Evolutionary conservation across 2,329 filamentous ascomycete genomes (phyloP), one percentile per base, ranked within the genome.

Genomic region (Juglanconis sp.): DNA sequence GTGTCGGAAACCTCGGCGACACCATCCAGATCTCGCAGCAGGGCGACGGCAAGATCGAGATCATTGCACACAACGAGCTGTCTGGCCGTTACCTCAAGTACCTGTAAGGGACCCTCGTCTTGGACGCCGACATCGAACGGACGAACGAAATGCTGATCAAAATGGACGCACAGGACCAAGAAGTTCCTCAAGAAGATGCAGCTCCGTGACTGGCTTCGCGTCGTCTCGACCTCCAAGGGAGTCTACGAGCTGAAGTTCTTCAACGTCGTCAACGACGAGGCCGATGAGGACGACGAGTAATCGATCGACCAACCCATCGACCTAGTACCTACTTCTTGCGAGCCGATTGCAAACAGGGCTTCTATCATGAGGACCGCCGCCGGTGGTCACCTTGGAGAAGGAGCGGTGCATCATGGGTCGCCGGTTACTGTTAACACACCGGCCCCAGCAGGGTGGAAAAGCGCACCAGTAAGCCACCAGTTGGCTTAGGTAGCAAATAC

Each of bases 161-260:
- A 11, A 48, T 49, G 24, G 13, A 11, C 30, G 13, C 64, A 53
- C 69, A 96, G 92, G 79, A 99, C 95, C 80, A 99, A 99, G 92
- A 99, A 99, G 88, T 99, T 96, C 90, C 90, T 99, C 81, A 99
- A 99, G 92, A 99, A 99, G 91, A 92, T 97, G 87, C 94, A 98
- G 88, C 91, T 99, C 78, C 92, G 95, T 84, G 95, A 99, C 87
- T 99, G 95, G 95, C 91, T 99, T 76, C 93, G 95, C 74, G 94
- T 99, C 73, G 95, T 99, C 76, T 96, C 92, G 72, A 98, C 94
- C 78, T 92, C 90, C 79, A 94, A 94, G 85, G 94, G 95, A 77
- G 93, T 97, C 69, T 99, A 99, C 86, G 93, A 97, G 87, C 90
- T 99, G 81, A 93, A 96, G 86, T 99, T 99, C 93, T 99, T 96